Base-by-base conservation (phyloP, 805 yeast genomes). In the Tetrapisispora fleetii region DNA sequence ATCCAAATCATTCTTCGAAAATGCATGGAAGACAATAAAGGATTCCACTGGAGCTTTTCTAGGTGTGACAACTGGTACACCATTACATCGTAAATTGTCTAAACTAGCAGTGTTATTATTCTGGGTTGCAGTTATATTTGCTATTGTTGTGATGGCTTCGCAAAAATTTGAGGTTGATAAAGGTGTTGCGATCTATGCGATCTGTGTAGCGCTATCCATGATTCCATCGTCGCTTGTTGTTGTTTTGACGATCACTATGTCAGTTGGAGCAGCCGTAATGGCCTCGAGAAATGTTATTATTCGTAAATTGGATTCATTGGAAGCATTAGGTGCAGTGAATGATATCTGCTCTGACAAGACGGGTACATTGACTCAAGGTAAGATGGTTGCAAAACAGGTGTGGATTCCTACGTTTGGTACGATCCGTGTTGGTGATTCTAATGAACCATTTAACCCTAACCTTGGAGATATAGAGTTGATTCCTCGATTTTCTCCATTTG, bases 191-290 rank as follows among this genome's bases (percentile, higher is more conserved):
- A 80, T 87, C 44, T 87, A 87, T 61, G 95, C 96, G 24, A 82
- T 88, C 58, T 87, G 95, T 68, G 90, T 85, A 43, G 99, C 99
- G 1, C 95, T 93, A 22, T 98, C 99, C 42, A 98, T 98, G 40
- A 93, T 93, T 58, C 99, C 99, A 1, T 98, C 95, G 64, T 98
- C 99, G 40, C 76, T 93, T 56, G 99, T 98, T 1, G 95, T 93
- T 54, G 95, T 93, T 60, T 95, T 93, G 47, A 91, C 99, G 6
- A 98, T 93, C 24, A 93, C 99, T 0, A 76, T 93, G 62, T 98
- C 99, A 0, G 76, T 93, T 28, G 99, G 99, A 42, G 98, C 95
- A 37, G 75, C 91, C 54, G 79, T 97, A 66, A 93, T 93, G 99
- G 96, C 98, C 3, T 79, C 80, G 43, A 83, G 88, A 59, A 83